Conservation (phyloP, 495 filamentous ascomycete species). For the Sordaria brevicollis region DNA sequence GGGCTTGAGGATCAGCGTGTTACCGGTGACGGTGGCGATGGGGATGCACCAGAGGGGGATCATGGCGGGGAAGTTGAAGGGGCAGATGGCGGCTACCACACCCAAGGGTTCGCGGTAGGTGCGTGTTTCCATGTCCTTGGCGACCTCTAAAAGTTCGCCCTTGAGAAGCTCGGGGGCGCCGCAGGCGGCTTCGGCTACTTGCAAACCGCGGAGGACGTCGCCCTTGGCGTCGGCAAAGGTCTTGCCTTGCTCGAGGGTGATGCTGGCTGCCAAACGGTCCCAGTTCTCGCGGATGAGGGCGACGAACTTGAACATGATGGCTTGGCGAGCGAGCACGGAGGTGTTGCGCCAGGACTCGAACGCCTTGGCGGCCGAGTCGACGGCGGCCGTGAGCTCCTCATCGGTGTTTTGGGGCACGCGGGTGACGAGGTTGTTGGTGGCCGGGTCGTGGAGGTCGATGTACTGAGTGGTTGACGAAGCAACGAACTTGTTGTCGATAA, state of each 20-base stretch:
- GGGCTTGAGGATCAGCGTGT: constrained; percentile 90
- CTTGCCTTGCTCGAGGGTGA: constrained; percentile 97
- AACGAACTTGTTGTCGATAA: constrained; percentile 84
- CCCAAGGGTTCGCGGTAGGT: constrained; percentile 88
- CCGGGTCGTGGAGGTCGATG: constrained; percentile 92
- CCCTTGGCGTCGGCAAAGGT: constrained; percentile 93
- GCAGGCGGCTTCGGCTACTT: constrained; percentile 94
- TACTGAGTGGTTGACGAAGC: constrained; percentile 63
- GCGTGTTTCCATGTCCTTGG: constrained; percentile 98
- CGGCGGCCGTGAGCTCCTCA: constrained; percentile 78
- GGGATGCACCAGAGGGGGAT: constrained; percentile 97
- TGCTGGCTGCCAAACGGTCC: constrained; percentile 90
- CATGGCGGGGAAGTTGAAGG: constrained; percentile 99
- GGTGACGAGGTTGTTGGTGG: constrained; percentile 95
- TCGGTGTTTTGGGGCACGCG: constrained; percentile 94
- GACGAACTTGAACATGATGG: constrained; percentile 97
- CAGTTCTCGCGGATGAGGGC: constrained; percentile 84
- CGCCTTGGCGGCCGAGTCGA: constrained; percentile 78
- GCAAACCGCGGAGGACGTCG: constrained; percentile 88
- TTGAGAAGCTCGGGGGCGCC: constrained; percentile 89
- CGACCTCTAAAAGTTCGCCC: constrained; percentile 90
- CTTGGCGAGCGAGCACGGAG: constrained; percentile 75
- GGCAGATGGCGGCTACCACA: constrained; percentile 93
- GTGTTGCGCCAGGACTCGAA: constrained; percentile 82
- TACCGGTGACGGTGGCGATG: constrained; percentile 87